Conservation (phyloP, 139 green algal species). For the Chlamydomonas schloesseri region DNA sequence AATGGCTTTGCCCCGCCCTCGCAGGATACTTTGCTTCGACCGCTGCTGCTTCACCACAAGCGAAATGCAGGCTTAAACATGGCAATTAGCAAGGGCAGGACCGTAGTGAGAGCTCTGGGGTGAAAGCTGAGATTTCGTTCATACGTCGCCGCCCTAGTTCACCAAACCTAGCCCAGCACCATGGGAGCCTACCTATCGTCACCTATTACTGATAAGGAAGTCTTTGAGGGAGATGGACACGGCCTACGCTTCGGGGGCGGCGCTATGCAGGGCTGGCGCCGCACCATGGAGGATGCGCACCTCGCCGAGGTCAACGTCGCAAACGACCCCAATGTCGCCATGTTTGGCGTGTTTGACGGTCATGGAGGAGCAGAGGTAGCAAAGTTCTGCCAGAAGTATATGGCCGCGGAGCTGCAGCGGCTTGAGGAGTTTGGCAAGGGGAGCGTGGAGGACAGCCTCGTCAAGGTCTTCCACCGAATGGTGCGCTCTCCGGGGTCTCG, state of each 20-base stretch:
- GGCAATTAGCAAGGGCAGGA: conserved; percentile 34
- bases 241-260: conserved; percentile 74
- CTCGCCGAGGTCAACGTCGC: conserved; percentile 63
- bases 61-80: neutral
- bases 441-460: conserved; percentile 72
- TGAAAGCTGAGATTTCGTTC: conserved; percentile 6
- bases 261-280: conserved; percentile 91
- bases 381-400: conserved; percentile 87
- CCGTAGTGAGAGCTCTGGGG: neutral
- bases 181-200: conserved; percentile 84
- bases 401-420: conserved; percentile 78
- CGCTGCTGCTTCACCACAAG: too few species aligned
- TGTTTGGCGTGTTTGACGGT: conserved; percentile 95
- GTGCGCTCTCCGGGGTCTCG: conserved; percentile 28
- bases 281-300: conserved; percentile 86
- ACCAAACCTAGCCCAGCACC: neutral
- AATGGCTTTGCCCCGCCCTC: too few species aligned
- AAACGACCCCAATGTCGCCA: conserved; percentile 35
- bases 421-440: conserved; percentile 69
- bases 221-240: conserved; percentile 65
- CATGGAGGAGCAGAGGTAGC: conserved; percentile 90
- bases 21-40: too few species aligned
- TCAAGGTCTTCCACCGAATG: conserved; percentile 86
- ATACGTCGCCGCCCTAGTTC: conserved; percentile 24
- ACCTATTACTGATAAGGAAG: conserved; percentile 83